phyloP scores from a whole-genome alignment of 2,329 filamentous ascomycete genomes.

The Venturia pyrina region DNA sequence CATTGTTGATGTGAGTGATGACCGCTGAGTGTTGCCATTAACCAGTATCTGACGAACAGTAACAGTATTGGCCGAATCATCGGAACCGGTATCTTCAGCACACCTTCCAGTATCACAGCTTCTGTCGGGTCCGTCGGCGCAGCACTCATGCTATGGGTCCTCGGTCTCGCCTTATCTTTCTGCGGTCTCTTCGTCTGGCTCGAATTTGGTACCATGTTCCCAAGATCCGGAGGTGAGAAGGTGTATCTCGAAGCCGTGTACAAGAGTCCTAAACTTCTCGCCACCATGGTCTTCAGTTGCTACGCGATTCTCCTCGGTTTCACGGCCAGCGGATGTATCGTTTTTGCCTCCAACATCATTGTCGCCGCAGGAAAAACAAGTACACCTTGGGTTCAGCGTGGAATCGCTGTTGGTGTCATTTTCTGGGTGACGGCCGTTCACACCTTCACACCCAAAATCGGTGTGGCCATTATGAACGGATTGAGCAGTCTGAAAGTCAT shows the following conservation, averaged over 20 bases:
- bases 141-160: conserved; percentile 11
- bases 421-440: conserved; percentile 4
- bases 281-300: conserved; percentile 3
- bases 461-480: conserved; percentile 38
- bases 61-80: not conserved
- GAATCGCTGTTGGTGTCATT: conserved; percentile 1
- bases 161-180: conserved; percentile 8
- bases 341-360: conserved; percentile 4
- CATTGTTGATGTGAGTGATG: not conserved
- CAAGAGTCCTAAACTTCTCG: conserved; percentile 5
- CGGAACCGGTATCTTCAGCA: conserved; percentile 12
- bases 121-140: conserved; percentile 9
- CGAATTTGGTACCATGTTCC: conserved; percentile 11
- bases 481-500: conserved; percentile 51
- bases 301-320: conserved; percentile 8
- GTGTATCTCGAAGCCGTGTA: conserved; percentile 11
- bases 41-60: not conserved
- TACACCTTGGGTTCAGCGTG: conserved; percentile 1
- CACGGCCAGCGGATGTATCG: not conserved
- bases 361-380: not conserved
- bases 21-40: not conserved
- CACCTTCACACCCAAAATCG: conserved; percentile 1
- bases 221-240: conserved; percentile 4
- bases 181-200: conserved; percentile 4
- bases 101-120: conserved; percentile 7